Conservation (phyloP, 2,329 filamentous ascomycete species). For the Nemania abortiva region DNA sequence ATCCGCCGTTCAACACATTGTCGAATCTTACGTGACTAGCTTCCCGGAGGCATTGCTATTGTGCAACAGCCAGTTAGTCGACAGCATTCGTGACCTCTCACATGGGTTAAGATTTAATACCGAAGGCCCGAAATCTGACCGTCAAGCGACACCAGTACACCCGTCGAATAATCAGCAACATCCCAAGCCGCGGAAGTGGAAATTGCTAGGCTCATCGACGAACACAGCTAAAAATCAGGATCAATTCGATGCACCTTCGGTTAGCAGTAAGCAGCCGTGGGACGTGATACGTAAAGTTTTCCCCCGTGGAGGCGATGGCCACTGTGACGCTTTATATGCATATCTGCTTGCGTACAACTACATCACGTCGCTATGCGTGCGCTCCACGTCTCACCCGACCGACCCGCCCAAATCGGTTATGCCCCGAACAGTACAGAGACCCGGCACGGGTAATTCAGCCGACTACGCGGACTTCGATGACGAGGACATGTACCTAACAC, state of each 20-base stretch:
- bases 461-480: conserved; percentile 14
- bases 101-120: conserved; percentile 62
- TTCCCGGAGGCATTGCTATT: conserved; percentile 72
- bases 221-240: conserved; percentile 27
- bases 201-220: conserved; percentile 42
- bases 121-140: conserved; percentile 39
- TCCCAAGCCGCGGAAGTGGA: conserved; percentile 43
- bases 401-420: conserved; percentile 22
- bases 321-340: conserved; percentile 70
- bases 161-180: conserved; percentile 39
- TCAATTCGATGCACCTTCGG: not conserved
- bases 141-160: conserved; percentile 29
- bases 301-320: conserved; percentile 63
- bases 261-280: conserved; percentile 54
- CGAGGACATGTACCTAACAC: conserved; percentile 25
- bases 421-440: conserved; percentile 12
- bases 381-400: conserved; percentile 33
- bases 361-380: conserved; percentile 56
- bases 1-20: conserved; percentile 65
- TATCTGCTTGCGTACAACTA: conserved; percentile 72
- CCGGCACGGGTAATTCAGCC: conserved; percentile 20
- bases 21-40: conserved; percentile 65
- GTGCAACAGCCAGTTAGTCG: conserved; percentile 66
- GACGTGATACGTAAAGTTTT: conserved; percentile 64
- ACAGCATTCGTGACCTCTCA: conserved; percentile 68